Percentiles rank a stretch among this genome's conserved stretches.
These are phyloP conservation scores for Magnusiomyces tetraspermus DNA, from an alignment of 1,139 yeast species.

Conservation along the genomic window DNA sequence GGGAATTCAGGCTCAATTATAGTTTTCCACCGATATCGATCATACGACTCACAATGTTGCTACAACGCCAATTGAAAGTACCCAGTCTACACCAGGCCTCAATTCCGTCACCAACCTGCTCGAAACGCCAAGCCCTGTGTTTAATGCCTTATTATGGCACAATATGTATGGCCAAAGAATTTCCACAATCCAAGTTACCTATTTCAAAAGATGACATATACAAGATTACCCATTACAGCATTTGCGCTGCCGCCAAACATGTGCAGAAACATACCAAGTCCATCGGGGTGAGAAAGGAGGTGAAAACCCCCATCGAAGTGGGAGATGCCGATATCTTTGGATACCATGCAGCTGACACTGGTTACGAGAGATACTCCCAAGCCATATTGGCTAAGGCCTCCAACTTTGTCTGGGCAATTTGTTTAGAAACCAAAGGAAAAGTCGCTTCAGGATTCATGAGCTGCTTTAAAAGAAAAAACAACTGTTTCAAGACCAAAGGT, in stretches of 20 bases:
- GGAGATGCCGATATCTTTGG: not conserved
- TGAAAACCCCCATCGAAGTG: not conserved
- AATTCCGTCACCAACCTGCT: not conserved
- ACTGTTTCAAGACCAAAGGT: too few species aligned
- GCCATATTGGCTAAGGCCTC: not conserved
- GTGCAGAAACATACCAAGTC: not conserved
- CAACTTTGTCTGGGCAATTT: not conserved
- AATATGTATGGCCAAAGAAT: not conserved
- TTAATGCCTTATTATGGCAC: not conserved
- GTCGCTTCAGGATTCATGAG: not conserved
- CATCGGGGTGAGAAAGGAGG: not conserved
- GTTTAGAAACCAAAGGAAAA: not conserved
- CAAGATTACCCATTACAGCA: too few species aligned
- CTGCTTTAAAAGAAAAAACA: too few species aligned
- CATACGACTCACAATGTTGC: too few species aligned
- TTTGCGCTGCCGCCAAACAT: not conserved
- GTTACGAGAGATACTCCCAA: not conserved
- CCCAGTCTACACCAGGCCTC: not conserved
- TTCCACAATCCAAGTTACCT: too few species aligned
- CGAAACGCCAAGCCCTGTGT: not conserved
- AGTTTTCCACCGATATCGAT: too few species aligned
- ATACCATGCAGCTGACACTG: not conserved
- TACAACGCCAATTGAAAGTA: not conserved
- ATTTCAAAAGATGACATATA: too few species aligned
- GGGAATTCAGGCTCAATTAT: too few species aligned